Conservation (phyloP, 495 filamentous ascomycete species). For the Penicillium lividum region DNA sequence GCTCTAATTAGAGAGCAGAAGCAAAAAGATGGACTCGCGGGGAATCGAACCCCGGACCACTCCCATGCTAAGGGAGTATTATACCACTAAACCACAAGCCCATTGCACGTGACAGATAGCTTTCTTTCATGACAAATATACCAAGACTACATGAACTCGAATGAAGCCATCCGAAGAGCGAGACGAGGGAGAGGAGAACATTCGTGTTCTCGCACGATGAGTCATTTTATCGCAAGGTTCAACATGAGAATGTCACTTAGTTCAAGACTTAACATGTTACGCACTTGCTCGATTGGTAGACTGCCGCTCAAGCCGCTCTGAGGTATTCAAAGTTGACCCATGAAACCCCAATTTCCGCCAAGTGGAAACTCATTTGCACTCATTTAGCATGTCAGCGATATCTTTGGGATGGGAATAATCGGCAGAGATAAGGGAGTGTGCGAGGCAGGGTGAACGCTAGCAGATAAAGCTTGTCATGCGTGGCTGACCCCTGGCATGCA, state of each 20-base stretch:
- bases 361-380: background rate
- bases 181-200: too few species aligned
- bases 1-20: background rate
- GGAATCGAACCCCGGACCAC: conserved; percentile 61
- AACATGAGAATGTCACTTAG: too few species aligned
- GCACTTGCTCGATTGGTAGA: too few species aligned
- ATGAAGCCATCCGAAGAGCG: too few species aligned
- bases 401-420: background rate
- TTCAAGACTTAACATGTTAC: too few species aligned
- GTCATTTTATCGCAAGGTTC: too few species aligned
- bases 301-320: too few species aligned
- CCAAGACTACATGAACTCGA: too few species aligned
- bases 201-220: too few species aligned
- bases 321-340: too few species aligned
- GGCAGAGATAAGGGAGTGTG: background rate
- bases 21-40: conserved; percentile 47
- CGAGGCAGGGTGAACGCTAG: background rate
- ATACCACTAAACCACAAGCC: conserved; percentile 51
- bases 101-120: conserved; percentile 8
- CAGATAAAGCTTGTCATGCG: background rate
- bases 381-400: background rate
- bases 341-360: background rate
- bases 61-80: conserved; percentile 50
- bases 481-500: background rate
- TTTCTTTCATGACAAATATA: background rate